phyloP scores from a whole-genome alignment of 2,329 filamentous ascomycete genomes.

The Sordariomycetes sp. region DNA sequence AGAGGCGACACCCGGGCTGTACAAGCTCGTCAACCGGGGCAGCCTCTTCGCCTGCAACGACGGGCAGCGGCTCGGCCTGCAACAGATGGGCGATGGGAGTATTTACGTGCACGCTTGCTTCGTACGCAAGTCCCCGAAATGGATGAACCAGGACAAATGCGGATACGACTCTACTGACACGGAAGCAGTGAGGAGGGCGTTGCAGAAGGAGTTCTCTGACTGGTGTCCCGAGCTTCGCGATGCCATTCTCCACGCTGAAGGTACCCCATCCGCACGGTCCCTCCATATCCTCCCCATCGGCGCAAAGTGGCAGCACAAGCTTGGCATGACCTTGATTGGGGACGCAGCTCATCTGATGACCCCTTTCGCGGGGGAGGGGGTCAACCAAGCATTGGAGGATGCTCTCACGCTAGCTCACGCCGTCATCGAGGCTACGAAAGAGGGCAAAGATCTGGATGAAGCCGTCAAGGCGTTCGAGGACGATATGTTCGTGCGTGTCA shows the following conservation, averaged over 20 bases:
- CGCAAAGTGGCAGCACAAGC: constrained; percentile 33
- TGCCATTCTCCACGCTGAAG: constrained; percentile 29
- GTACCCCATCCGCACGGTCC: constrained; percentile 26
- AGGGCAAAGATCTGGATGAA: constrained; percentile 19
- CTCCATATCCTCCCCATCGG: constrained; percentile 46
- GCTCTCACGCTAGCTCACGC: constrained; percentile 36
- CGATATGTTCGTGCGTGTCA: constrained; percentile 26
- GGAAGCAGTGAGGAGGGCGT: constrained; percentile 23
- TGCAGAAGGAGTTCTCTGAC: constrained; percentile 27
- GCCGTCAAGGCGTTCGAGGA: constrained; percentile 24
- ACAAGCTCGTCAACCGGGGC: constrained; percentile 35
- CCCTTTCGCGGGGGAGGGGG: constrained; percentile 48
- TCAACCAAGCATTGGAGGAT: constrained; percentile 49
- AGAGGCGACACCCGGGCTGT: constrained; percentile 29
- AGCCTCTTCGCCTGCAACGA: constrained; percentile 33
- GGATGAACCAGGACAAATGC: constrained; percentile 26
- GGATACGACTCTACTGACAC: constrained; percentile 32
- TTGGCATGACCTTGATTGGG: constrained; percentile 45
- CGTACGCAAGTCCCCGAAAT: constrained; percentile 26
- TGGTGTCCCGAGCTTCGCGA: constrained; percentile 33
- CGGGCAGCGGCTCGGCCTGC: constrained; percentile 26
- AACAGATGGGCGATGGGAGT: constrained; percentile 37
- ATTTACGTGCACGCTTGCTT: constrained; percentile 28
- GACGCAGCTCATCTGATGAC: constrained; percentile 54
- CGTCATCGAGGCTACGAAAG: constrained; percentile 21